Evolutionary conservation across 31 red algal species (phyloP), one percentile per base, ranked within the genome.

Genomic region (Endocladia muricata): DNA sequence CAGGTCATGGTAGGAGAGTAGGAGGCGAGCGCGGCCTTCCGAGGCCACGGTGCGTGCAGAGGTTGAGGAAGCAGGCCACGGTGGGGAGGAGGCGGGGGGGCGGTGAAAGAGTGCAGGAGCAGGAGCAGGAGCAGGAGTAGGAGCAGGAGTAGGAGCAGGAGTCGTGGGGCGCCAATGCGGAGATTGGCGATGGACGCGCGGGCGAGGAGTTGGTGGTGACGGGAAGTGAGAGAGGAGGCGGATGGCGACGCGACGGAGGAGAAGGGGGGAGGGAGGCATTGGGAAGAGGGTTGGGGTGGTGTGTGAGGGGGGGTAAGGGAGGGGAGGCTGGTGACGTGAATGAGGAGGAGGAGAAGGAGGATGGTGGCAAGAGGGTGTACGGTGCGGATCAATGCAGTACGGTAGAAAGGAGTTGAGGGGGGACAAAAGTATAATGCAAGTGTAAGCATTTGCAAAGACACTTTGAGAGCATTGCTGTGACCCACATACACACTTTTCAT

Each of bases 1-100:
- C 44, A 88, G 49, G 62, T 88, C 83, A 28, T 88, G 83, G 60
- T 88, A 88, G 1, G 83, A 88, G 1, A 88, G 51, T 58, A 73
- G 29, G 38, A 88, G 32, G 19, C 82, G 69, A 22, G 30, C 62
- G 17, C 62, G n/a, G n/a, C n/a, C n/a, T n/a, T n/a, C n/a, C n/a
- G n/a, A n/a, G n/a, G n/a, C n/a, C n/a, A n/a, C n/a, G n/a, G n/a
- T n/a, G n/a, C n/a, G n/a, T n/a, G n/a, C n/a, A n/a, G n/a, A 49
- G 11, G 44, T 19, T 49, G 44, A 19, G 44, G 11, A 19, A 19
- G 44, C 44, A 19, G 8, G 44, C 44, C 44, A 19, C 11, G 44
- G 44, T 8, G 44, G 19, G 44, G 44, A 19, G 44, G 44, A 13
- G 44, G 44, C 44, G 44, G 8, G 44, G 44, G 11, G 19, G 44